These are phyloP conservation scores for Lentinula lateritia DNA, from an alignment of 768 basidiomycete genomes.

Conservation along the genomic window DNA sequence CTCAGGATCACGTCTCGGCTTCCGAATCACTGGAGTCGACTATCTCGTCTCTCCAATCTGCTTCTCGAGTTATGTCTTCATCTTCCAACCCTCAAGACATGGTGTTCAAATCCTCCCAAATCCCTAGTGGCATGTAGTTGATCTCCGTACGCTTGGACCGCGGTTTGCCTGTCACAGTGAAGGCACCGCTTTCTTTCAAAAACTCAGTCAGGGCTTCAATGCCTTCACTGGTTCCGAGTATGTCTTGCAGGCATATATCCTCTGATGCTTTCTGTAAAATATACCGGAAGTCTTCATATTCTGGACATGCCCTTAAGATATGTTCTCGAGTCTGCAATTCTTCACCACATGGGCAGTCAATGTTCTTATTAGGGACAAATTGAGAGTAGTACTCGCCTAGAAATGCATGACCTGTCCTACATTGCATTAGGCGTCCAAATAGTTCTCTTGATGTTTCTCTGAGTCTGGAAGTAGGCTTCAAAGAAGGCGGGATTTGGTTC, in stretches of 20 bases:
- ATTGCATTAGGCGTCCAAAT: conserved; percentile 19
- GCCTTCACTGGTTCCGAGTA: conserved; percentile 18
- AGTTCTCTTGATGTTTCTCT: conserved; percentile 12
- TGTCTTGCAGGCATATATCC: conserved; percentile 9
- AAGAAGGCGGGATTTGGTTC: background rate
- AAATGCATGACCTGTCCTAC: conserved; percentile 20
- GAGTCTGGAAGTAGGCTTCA: background rate
- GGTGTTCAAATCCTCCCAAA: too few species aligned
- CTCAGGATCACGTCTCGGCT: too few species aligned
- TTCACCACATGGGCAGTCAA: conserved; percentile 20
- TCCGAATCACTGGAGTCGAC: too few species aligned
- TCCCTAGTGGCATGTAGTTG: too few species aligned
- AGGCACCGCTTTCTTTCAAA: conserved; percentile 13
- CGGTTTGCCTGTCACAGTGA: background rate
- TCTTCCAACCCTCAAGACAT: too few species aligned
- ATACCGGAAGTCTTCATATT: too few species aligned
- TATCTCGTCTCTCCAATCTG: too few species aligned
- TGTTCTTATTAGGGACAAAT: conserved; percentile 14
- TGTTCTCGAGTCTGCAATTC: conserved; percentile 17
- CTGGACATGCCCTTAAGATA: conserved; percentile 5
- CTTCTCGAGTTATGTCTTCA: too few species aligned
- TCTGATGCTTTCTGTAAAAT: background rate
- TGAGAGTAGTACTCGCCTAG: conserved; percentile 20
- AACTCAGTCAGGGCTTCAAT: conserved; percentile 16
- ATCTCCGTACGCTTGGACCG: too few species aligned